These are phyloP conservation scores for Saksenaea oblongispora DNA, from an alignment of 371 early-diverging fungal species.

Conservation along the genomic window DNA sequence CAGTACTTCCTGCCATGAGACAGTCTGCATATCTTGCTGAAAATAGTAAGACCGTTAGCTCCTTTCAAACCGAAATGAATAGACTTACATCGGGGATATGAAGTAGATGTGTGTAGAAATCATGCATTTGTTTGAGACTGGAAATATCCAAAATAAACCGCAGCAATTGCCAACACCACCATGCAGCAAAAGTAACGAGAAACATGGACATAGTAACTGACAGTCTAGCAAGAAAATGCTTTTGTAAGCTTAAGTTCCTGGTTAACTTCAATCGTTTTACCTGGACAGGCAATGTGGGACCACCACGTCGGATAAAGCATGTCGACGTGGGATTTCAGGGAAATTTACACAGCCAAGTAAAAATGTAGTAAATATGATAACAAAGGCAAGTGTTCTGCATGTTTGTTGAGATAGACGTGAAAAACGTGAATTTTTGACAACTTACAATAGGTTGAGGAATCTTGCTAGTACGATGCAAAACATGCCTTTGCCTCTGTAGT, in stretches of 20 bases:
- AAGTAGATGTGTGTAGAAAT: slow-evolving; percentile 82
- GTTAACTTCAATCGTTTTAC: slow-evolving; percentile 23
- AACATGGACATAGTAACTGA: slow-evolving; percentile 47
- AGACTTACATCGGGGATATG: slow-evolving; percentile 77
- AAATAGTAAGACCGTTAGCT: background rate
- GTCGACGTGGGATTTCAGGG: slow-evolving; percentile 66
- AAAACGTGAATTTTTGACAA: slow-evolving; percentile 9
- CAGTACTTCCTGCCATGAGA: slow-evolving; percentile 79
- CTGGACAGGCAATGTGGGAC: slow-evolving; percentile 70
- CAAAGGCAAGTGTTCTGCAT: slow-evolving; percentile 78
- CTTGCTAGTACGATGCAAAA: slow-evolving; percentile 74
- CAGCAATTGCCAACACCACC: slow-evolving; percentile 77
- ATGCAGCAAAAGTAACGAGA: slow-evolving; percentile 62
- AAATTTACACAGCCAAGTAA: slow-evolving; percentile 89
- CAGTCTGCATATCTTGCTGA: slow-evolving; percentile 77
- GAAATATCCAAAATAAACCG: slow-evolving; percentile 74
- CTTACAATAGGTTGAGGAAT: slow-evolving; percentile 73
- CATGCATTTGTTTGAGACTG: slow-evolving; percentile 75
- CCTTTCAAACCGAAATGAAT: background rate
- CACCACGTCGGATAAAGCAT: slow-evolving; percentile 73
- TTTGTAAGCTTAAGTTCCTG: background rate
- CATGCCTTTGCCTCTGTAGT: slow-evolving; percentile 83
- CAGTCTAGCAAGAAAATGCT: slow-evolving; percentile 27
- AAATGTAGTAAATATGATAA: slow-evolving; percentile 86
- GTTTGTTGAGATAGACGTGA: background rate